These are phyloP conservation scores for Aspergillus oerlinghausenensis DNA, from an alignment of 2,329 filamentous ascomycete species.

Conservation along the genomic window DNA sequence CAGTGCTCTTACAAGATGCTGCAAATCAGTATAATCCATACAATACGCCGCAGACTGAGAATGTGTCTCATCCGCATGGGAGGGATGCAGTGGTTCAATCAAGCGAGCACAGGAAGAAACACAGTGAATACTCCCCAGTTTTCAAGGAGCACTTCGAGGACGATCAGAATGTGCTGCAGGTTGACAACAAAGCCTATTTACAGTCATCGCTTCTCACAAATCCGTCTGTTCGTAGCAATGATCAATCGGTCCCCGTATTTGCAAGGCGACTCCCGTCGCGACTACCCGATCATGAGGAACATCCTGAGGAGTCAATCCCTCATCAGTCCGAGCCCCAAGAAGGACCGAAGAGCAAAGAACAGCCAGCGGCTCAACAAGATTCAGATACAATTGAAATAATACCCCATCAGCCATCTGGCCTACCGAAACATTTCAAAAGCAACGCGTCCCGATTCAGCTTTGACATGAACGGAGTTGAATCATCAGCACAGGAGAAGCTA, in stretches of 20 bases:
- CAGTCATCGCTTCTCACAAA: constrained; percentile 37
- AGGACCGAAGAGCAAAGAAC: constrained; percentile 3
- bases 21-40: constrained; percentile 5
- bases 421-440: constrained; percentile 49
- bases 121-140: constrained; percentile 50
- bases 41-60: constrained; percentile 9
- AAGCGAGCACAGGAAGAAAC: constrained; percentile 27
- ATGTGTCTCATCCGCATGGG: constrained; percentile 5
- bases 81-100: constrained; percentile 12
- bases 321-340: constrained; percentile 4
- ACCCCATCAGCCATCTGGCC: constrained; percentile 25
- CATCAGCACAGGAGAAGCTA: constrained; percentile 56
- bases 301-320: constrained; percentile 6
- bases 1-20: constrained; percentile 14
- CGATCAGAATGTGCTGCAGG: constrained; percentile 35
- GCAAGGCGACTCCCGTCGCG: constrained; percentile 39
- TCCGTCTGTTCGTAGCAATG: constrained; percentile 22
- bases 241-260: constrained; percentile 39
- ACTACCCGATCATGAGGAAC: constrained; percentile 22
- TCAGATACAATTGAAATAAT: constrained; percentile 29
- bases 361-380: constrained; percentile 15
- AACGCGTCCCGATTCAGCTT: constrained; percentile 63
- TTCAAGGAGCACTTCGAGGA: constrained; percentile 61
- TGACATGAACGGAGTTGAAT: constrained; percentile 56
- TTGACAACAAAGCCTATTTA: constrained; percentile 41